Evolutionary conservation across 169 alveolate genomes (phyloP), one percentile per base, ranked within the genome.

Genomic region (Eimeria brunetti): DNA sequence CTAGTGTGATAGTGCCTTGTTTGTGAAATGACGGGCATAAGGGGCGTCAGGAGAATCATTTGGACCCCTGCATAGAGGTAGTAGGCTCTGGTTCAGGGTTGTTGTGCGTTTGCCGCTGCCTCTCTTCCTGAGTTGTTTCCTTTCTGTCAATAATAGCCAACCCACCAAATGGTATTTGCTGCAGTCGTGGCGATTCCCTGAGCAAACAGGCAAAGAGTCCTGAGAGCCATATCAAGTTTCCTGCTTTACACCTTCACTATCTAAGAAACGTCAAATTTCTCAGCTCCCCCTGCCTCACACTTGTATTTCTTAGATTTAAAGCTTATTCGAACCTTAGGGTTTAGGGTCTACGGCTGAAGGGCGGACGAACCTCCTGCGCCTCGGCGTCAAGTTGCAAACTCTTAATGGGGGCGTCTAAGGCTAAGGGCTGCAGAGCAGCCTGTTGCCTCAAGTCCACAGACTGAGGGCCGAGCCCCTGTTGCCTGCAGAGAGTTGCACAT

Each of bases 161-260:
- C 95, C 51, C 73, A 91, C 95, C 95, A 91, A 49, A 91, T 91
- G 33, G 95, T 91, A 62, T 91, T 91, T 46, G 90, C 84, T 41
- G 95, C 75, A 18, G 86, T 91, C 8, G 95, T 58, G 33, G 88
- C 95, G 60, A 91, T 84, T 58, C 84, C 91, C 95, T 91, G 91
- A 46, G 56, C 11, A 73, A 36, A 76, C n/a, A 62, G 36, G 27
- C 49, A 2, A 27, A 16, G 56, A 11, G 0, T 11, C 46, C 46
- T 46, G 30, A 11, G 85, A 75, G n/a, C 58, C 16, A 24, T 36
- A 33, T 30, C 51, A 36, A 1, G 36, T 1, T 33, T 7, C 9
- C 11, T 20, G 76, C n/a, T 44, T 30, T n/a, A 1, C 0, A 1
- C 76, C 76, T 5, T 9, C 44, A n/a, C 20, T 16, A 36, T 38